Evolutionary conservation across 305 asterid genomes (phyloP).

Genomic region (Solanum hybrid): DNA sequence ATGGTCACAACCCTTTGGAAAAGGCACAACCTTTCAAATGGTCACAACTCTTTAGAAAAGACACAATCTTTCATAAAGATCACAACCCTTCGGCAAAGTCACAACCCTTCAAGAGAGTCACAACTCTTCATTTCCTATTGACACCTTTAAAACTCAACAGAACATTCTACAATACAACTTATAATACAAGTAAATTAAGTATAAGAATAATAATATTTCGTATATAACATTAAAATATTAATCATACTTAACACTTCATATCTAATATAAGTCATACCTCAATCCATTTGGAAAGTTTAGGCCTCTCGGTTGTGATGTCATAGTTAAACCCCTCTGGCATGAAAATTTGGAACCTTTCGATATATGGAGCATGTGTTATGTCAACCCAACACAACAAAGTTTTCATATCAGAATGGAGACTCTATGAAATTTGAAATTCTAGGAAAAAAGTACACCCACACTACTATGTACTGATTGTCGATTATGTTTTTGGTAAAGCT

Average conservation of each 20-base stretch:
- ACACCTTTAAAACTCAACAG: background rate
- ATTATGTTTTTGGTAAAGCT: background rate
- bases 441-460: background rate
- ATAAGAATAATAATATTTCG: background rate
- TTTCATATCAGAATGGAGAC: background rate
- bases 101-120: no score
- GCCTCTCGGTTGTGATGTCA: slow-evolving; percentile 54
- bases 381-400: slow-evolving; percentile 30
- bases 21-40: no score
- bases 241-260: slow-evolving; percentile 7
- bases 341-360: slow-evolving; percentile 49
- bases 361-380: slow-evolving; percentile 44
- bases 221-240: background rate
- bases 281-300: slow-evolving; percentile 50
- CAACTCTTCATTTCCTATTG: no score
- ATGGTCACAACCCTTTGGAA: no score
- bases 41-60: no score
- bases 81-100: no score
- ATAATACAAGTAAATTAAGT: background rate
- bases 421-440: background rate
- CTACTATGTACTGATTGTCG: background rate
- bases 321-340: slow-evolving; percentile 27
- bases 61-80: no score
- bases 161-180: background rate
- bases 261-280: slow-evolving; percentile 23